These are phyloP conservation scores for Saccharomycopsis hybrid DNA, from an alignment of 1,139 yeast genomes.

Conservation along the genomic window DNA sequence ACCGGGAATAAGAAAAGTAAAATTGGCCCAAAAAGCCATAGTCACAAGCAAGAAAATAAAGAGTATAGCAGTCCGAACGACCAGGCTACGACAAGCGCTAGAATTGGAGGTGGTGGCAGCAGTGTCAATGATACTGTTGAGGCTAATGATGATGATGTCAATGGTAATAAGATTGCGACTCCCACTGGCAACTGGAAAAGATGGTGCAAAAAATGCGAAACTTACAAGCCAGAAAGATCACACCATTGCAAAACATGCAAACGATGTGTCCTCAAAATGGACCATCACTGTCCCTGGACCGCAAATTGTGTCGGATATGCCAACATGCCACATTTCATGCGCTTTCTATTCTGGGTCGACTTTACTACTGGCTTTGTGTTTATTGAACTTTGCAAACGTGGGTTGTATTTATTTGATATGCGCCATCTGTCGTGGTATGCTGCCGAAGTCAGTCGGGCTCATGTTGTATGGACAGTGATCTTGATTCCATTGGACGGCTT, in stretches of 20 bases:
- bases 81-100: too few relatives aligned
- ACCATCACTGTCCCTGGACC: slow-evolving; percentile 88
- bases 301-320: slow-evolving; percentile 74
- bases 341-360: slow-evolving; percentile 69
- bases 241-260: slow-evolving; percentile 71
- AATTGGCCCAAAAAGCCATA: slow-evolving; percentile 40
- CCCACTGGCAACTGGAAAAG: slow-evolving; percentile 37
- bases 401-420: slow-evolving; percentile 42
- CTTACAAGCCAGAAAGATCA: slow-evolving; percentile 65
- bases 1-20: too few relatives aligned
- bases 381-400: slow-evolving; percentile 37
- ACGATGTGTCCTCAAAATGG: slow-evolving; percentile 69
- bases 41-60: slow-evolving; percentile 26
- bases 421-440: slow-evolving; percentile 51
- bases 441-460: slow-evolving; percentile 47
- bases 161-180: too few relatives aligned
- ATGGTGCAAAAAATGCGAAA: slow-evolving; percentile 61
- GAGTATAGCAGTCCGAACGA: too few relatives aligned
- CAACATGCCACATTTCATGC: slow-evolving; percentile 75
- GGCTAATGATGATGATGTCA: too few relatives aligned
- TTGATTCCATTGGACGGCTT: slow-evolving; percentile 52
- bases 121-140: too few relatives aligned
- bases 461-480: slow-evolving; percentile 50
- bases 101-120: too few relatives aligned
- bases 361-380: slow-evolving; percentile 47